Evolutionary conservation across 768 basidiomycete genomes (phyloP).

Genomic region (Gymnopilus junonius): DNA sequence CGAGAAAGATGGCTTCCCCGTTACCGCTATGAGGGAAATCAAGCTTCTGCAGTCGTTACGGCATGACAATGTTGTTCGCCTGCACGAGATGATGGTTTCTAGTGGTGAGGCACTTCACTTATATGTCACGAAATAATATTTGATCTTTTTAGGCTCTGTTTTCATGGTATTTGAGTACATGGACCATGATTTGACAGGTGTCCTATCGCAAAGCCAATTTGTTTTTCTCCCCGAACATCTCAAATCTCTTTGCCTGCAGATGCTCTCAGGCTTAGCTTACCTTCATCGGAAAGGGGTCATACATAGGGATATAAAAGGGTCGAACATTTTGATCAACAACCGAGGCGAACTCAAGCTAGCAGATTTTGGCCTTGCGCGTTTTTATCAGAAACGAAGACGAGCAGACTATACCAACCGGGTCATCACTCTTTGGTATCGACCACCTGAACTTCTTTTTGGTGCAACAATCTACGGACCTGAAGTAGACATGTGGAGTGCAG

Average conservation of each 20-base stretch:
- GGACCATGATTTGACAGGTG: constrained; percentile 97
- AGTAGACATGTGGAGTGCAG: constrained; percentile 99
- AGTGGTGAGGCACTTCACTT: constrained; percentile 64
- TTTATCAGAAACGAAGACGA: constrained; percentile 89
- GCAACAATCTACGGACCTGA: constrained; percentile 96
- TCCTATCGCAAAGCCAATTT: constrained; percentile 90
- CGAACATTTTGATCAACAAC: constrained; percentile 94
- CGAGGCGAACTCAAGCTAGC: constrained; percentile 93
- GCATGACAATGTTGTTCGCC: constrained; percentile 86
- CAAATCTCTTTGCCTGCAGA: constrained; percentile 95
- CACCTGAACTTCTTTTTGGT: constrained; percentile 93
- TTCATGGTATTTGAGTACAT: constrained; percentile 99
- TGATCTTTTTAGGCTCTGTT: constrained; percentile 68
- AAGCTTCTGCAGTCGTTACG: constrained; percentile 91
- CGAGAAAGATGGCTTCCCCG: constrained; percentile 97
- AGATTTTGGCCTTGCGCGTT: constrained; percentile 96
- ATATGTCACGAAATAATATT: neutral
- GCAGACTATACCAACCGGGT: constrained; percentile 99
- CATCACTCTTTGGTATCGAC: constrained; percentile 98
- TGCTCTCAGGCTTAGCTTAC: constrained; percentile 93
- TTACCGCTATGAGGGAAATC: constrained; percentile 99
- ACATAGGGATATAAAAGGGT: constrained; percentile 98
- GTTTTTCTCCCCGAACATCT: constrained; percentile 84
- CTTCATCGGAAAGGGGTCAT: constrained; percentile 96
- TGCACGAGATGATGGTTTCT: constrained; percentile 99